These are phyloP conservation scores for Davidsoniella neocaledoniae DNA, from an alignment of 2,329 filamentous ascomycete species.

Conservation along the genomic window DNA sequence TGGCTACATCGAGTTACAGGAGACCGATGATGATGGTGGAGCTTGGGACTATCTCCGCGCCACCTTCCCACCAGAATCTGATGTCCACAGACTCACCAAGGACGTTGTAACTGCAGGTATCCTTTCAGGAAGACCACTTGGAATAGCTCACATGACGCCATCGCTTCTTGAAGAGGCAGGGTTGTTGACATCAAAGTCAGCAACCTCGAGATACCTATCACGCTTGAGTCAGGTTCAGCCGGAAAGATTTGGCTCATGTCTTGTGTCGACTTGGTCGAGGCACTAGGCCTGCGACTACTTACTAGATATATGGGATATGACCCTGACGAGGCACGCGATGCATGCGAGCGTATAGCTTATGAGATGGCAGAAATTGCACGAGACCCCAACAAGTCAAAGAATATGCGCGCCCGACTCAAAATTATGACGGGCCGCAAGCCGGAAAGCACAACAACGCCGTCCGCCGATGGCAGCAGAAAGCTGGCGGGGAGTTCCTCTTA, in stretches of 20 bases:
- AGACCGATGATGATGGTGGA: conserved; percentile 31
- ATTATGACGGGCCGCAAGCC: conserved; percentile 36
- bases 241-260: conserved; percentile 38
- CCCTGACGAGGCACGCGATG: conserved; percentile 28
- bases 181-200: conserved; percentile 31
- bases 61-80: conserved; percentile 27
- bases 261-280: conserved; percentile 33
- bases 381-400: conserved; percentile 25
- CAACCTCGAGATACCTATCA: conserved; percentile 32
- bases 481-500: too few relatives aligned
- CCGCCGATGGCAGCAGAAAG: too few relatives aligned
- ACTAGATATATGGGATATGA: conserved; percentile 38
- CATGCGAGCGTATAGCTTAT: conserved; percentile 29
- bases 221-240: conserved; percentile 26
- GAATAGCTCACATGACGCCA: conserved; percentile 29
- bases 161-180: conserved; percentile 29
- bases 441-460: not conserved
- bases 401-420: conserved; percentile 30
- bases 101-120: conserved; percentile 28
- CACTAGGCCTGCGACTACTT: conserved; percentile 30
- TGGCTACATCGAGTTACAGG: conserved; percentile 39
- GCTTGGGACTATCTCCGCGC: conserved; percentile 17
- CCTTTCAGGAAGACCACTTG: conserved; percentile 28
- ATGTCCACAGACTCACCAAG: conserved; percentile 25
- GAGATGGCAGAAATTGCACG: conserved; percentile 33